Conservation (phyloP, 331 rosid species). For the Malus hybrid region DNA sequence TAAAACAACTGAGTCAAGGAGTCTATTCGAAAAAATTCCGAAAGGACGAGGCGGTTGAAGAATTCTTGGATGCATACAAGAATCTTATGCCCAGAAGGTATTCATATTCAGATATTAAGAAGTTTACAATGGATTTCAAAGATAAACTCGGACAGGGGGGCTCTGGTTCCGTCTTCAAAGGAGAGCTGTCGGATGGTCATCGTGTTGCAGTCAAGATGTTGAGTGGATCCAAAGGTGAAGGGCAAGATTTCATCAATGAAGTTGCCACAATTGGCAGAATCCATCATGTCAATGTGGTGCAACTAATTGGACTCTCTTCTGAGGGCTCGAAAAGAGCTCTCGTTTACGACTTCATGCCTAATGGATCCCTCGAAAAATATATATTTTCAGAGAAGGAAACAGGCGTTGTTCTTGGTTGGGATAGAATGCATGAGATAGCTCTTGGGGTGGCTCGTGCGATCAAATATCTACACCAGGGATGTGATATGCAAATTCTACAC, state of each 20-base stretch:
- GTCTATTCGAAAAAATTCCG: neutral
- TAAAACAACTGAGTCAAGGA: neutral
- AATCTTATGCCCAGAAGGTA: neutral
- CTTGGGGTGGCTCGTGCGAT: no score
- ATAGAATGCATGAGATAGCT: no score
- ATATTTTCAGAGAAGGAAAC: no score
- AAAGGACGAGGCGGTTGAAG: neutral
- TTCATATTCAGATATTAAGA: neutral
- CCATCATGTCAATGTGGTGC: no score
- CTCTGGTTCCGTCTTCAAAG: constrained; percentile 2
- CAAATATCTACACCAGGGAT: no score
- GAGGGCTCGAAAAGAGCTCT: no score
- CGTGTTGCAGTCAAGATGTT: constrained; percentile 1
- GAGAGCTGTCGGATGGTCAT: constrained; percentile 1
- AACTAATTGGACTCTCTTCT: no score
- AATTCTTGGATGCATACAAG: neutral
- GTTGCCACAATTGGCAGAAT: no score
- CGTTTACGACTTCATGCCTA: no score
- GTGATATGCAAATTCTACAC: no score
- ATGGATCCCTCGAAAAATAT: no score
- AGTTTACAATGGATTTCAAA: neutral
- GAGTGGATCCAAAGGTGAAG: constrained; percentile 1
- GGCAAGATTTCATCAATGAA: neutral
- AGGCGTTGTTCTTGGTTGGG: no score
- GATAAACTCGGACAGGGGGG: constrained; percentile 3